These are phyloP conservation scores for Phytophthora tubulina DNA, from an alignment of 352 stramenopile genomes.

Conservation along the genomic window DNA sequence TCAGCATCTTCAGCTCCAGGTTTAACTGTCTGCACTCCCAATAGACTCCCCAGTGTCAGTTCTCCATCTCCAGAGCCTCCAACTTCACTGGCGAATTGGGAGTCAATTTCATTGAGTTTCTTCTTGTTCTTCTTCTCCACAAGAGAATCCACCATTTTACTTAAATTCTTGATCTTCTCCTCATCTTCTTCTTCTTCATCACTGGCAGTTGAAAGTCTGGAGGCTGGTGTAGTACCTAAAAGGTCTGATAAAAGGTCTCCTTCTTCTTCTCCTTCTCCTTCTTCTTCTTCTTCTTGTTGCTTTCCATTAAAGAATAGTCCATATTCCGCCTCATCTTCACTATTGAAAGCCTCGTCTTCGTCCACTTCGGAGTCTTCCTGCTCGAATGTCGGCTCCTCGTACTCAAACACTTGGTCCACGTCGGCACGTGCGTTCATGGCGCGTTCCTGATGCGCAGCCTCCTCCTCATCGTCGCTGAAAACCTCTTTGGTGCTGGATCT, in stretches of 20 bases:
- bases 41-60: conserved; percentile 37
- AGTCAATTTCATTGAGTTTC: conserved; percentile 64
- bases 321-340: conserved; percentile 92
- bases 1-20: conserved; percentile 43
- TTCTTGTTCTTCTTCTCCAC: conserved; percentile 62
- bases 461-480: conserved; percentile 84
- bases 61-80: conserved; percentile 24
- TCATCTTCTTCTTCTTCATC: conserved; percentile 51
- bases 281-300: conserved; percentile 48
- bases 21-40: conserved; percentile 54
- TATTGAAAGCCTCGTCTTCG: conserved; percentile 95
- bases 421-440: conserved; percentile 75
- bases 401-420: conserved; percentile 86
- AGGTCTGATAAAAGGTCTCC: conserved; percentile 83
- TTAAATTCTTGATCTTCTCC: conserved; percentile 64
- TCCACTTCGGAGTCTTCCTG: conserved; percentile 94
- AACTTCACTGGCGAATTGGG: conserved; percentile 42
- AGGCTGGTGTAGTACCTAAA: conserved; percentile 64
- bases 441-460: conserved; percentile 62
- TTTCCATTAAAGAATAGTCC: conserved; percentile 85
- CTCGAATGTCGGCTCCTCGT: conserved; percentile 79
- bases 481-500: conserved; percentile 54
- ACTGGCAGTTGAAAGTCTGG: conserved; percentile 61
- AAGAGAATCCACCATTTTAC: conserved; percentile 59
- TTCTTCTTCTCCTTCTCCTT: conserved; percentile 60